Evolutionary conservation across 208 protist species (phyloP).

Genomic region (Trypanosoma caninum): DNA sequence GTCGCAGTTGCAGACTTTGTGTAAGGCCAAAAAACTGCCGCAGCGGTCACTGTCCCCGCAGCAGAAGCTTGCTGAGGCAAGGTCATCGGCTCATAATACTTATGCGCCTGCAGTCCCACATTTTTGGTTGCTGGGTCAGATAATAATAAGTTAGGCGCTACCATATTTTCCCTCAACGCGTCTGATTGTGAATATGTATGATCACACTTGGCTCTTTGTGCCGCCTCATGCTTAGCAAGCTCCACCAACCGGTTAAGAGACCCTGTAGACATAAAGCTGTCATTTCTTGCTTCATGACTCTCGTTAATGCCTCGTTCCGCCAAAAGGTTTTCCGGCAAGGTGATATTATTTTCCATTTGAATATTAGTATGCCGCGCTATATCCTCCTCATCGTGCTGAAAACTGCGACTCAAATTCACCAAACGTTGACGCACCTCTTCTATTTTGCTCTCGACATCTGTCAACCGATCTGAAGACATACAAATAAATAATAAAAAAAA

Average conservation of each 20-base stretch:
- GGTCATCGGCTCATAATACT: slow-evolving; percentile 11
- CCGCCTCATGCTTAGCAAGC: slow-evolving; percentile 16
- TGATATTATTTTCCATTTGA: background rate
- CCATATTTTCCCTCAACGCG: background rate
- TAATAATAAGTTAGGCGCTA: background rate
- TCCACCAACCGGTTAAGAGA: slow-evolving; percentile 7
- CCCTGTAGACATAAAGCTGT: background rate
- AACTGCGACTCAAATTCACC: slow-evolving; percentile 11
- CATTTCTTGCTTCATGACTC: background rate
- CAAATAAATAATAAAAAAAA: slow-evolving; percentile 15
- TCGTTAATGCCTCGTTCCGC: slow-evolving; percentile 7
- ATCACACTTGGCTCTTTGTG: slow-evolving; percentile 1
- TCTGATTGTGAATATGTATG: background rate
- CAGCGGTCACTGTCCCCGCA: background rate
- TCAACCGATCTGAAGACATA: slow-evolving; percentile 19
- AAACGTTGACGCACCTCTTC: slow-evolving; percentile 27
- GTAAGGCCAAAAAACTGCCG: background rate
- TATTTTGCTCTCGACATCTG: slow-evolving; percentile 27
- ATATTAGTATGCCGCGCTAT: background rate
- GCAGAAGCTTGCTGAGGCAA: background rate
- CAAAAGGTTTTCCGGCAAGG: too few species aligned
- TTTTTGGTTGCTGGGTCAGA: background rate
- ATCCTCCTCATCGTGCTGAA: slow-evolving; percentile 8
- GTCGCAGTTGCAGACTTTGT: background rate
- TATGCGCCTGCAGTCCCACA: background rate